Conservation (phyloP, 176 grass and related monocot genomes). For the Rhynchospora pubera region DNA sequence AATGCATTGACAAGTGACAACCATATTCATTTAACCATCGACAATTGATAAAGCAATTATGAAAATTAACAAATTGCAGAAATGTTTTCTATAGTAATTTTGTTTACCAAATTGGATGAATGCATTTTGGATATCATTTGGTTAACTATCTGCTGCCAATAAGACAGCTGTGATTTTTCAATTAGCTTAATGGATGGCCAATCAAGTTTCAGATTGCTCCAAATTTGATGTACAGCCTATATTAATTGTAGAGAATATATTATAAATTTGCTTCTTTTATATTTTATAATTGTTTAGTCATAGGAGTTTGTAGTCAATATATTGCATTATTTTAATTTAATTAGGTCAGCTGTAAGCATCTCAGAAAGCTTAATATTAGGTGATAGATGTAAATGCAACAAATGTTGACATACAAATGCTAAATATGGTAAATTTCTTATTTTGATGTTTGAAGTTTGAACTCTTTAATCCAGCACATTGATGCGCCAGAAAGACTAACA, state of each 20-base stretch:
- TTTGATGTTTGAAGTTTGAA: conserved; percentile 6
- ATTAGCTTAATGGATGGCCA: neutral
- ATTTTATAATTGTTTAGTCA: neutral
- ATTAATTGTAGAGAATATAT: neutral
- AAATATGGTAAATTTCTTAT: neutral
- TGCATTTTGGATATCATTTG: neutral
- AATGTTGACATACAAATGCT: neutral
- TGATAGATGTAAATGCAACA: conserved; percentile 2
- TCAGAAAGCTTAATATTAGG: neutral
- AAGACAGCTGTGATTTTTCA: neutral
- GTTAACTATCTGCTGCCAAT: neutral
- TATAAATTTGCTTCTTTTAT: neutral
- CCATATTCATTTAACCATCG: neutral
- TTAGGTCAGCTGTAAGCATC: neutral
- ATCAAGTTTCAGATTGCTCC: neutral
- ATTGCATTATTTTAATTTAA: neutral
- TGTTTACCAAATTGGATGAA: neutral
- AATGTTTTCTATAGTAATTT: neutral
- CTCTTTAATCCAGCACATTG: conserved; percentile 64
- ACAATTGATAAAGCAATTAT: neutral
- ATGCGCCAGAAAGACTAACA: conserved; percentile 65
- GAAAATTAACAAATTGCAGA: neutral
- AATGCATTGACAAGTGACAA: neutral
- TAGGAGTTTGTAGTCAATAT: neutral
- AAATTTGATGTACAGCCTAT: neutral